phyloP scores from a whole-genome alignment of 768 basidiomycete genomes.

The Lactifluus subvellereus region DNA sequence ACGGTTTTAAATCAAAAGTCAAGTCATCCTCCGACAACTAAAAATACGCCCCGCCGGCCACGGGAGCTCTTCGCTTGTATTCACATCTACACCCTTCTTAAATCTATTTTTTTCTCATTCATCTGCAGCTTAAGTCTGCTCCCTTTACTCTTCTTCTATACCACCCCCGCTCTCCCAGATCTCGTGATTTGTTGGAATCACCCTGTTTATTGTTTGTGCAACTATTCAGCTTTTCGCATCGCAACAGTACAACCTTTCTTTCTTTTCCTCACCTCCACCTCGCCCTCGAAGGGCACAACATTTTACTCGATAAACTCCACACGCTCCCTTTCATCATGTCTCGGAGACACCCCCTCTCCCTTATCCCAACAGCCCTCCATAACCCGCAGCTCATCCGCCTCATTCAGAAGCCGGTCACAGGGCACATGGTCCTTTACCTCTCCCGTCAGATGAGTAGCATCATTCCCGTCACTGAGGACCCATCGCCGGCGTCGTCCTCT shows the following conservation, averaged over 20 bases:
- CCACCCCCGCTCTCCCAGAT: background rate
- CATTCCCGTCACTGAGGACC: conserved; percentile 61
- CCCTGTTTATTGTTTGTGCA: conserved; percentile 17
- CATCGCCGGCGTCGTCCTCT: conserved; percentile 27
- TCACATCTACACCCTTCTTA: conserved; percentile 8
- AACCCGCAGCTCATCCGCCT: conserved; percentile 77
- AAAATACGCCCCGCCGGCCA: conserved; percentile 10
- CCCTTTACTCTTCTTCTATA: conserved; percentile 8
- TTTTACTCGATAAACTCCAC: conserved; percentile 30
- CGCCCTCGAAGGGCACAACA: conserved; percentile 36
- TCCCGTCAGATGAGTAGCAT: conserved; percentile 72
- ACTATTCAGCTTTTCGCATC: background rate
- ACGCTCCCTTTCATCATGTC: conserved; percentile 37
- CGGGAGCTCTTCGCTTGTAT: background rate
- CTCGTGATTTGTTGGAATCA: conserved; percentile 14
- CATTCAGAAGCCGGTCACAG: conserved; percentile 68
- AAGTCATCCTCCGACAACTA: conserved; percentile 4
- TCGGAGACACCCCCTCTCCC: conserved; percentile 70
- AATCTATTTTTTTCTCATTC: conserved; percentile 11
- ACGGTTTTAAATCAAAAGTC: background rate
- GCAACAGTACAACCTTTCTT: conserved; percentile 24
- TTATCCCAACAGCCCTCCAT: conserved; percentile 69
- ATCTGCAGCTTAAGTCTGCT: conserved; percentile 13
- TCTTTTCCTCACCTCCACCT: conserved; percentile 26
- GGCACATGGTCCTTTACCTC: conserved; percentile 83